Percentiles rank a stretch among this genome's conserved stretches.
phyloP scores from a whole-genome alignment of 139 green algal species.

The Deuterostichococcus epilithicus region DNA sequence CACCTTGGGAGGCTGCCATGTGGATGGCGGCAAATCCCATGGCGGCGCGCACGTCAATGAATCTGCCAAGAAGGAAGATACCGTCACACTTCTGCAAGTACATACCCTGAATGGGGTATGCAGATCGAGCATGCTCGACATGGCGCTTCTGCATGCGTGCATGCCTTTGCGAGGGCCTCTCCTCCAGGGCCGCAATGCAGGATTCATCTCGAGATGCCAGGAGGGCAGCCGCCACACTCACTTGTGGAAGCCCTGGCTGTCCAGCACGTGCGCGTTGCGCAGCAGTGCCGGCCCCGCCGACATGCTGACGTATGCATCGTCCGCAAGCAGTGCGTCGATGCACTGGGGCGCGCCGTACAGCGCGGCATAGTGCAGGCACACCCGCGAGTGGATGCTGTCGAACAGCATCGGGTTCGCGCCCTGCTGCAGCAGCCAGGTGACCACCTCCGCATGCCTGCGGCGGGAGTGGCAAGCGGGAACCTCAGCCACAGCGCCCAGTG shows the following conservation, averaged over 20 bases:
- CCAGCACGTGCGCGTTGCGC: conserved; percentile 6
- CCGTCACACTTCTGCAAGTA: no score
- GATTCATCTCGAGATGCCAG: no score
- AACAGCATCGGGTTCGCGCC: conserved; percentile 18
- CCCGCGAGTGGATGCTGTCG: conserved; percentile 15
- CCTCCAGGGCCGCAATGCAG: no score
- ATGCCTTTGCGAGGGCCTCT: no score
- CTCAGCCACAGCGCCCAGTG: no score
- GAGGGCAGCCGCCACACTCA: no score
- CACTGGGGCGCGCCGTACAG: conserved; percentile 10
- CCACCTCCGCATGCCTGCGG: conserved; percentile 1
- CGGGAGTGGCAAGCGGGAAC: not conserved
- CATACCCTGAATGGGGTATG: no score
- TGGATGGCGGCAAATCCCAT: not conserved
- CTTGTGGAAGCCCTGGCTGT: conserved; percentile 18
- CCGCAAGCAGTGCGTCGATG: conserved; percentile 12
- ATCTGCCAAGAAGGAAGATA: not conserved
- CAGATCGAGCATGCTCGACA: not conserved
- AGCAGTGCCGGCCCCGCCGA: not conserved
- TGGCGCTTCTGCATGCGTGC: no score
- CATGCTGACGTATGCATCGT: not conserved
- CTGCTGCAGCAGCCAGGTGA: conserved; percentile 12
- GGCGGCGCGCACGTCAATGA: not conserved
- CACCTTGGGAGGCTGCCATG: not conserved
- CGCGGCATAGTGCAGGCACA: conserved; percentile 23